Percentiles rank a stretch among this genome's conserved stretches.
Conservation (phyloP, 2,329 filamentous ascomycete species). For the Clarireedia monteithiana region DNA sequence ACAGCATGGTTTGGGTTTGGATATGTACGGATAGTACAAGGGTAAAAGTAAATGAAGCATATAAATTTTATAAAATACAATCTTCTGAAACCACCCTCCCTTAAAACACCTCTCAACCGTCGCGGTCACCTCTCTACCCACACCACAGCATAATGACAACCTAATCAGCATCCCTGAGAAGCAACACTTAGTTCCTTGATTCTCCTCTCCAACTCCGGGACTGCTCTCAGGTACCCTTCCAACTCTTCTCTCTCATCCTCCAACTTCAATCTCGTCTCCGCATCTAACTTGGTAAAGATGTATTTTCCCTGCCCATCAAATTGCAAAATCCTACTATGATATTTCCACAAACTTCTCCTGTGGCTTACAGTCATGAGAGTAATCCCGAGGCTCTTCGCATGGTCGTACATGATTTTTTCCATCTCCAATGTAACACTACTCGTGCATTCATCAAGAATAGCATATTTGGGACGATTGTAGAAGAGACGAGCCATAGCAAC, state of each 20-base stretch:
- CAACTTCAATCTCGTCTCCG: constrained; percentile 72
- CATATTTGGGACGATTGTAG: constrained; percentile 87
- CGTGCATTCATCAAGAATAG: constrained; percentile 95
- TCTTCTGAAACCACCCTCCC: background rate
- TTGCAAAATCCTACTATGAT: constrained; percentile 88
- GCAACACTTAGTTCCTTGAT: constrained; percentile 63
- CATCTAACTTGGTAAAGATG: constrained; percentile 84
- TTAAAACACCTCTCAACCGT: background rate
- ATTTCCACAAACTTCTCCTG: constrained; percentile 87
- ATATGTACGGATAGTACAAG: background rate
- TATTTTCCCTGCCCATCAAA: constrained; percentile 93
- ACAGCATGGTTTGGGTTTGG: background rate
- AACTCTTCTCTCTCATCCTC: constrained; percentile 97
- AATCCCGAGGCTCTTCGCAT: constrained; percentile 82
- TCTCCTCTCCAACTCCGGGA: constrained; percentile 80
- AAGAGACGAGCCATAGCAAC: constrained; percentile 95
- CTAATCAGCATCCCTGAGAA: background rate
- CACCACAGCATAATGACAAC: background rate
- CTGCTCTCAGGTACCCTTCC: constrained; percentile 73
- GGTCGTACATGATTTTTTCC: constrained; percentile 95
- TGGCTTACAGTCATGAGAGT: constrained; percentile 97
- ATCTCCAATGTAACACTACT: constrained; percentile 91
- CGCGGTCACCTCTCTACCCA: background rate
- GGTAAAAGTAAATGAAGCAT: no score
- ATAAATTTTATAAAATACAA: no score